Base-by-base conservation (phyloP, 2,329 filamentous ascomycete species). In the Alternaria dauci region DNA sequence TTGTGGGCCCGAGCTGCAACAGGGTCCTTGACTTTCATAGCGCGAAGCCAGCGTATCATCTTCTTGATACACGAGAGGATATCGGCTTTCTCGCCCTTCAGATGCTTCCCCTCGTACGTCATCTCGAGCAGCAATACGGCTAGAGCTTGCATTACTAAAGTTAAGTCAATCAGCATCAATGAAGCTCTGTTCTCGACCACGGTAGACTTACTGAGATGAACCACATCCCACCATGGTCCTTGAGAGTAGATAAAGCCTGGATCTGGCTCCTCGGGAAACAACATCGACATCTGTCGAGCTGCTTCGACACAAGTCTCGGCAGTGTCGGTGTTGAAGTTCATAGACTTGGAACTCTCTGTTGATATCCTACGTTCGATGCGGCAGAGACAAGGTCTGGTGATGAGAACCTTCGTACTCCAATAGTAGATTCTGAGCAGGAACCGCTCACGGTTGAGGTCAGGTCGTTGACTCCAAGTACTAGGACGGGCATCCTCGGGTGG, bases 211-310 rank as follows among this genome's bases (percentile, higher is more conserved):
- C 70, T 62, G 12, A 75, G 71, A 54, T 81, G 79, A 14, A 80
- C 60, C 1, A 78, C 52, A n/a, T 71, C 77, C 78, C 79, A 81
- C 80, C 79, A 81, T 5, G 80, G 79, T 5, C 67, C 72, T 8
- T 66, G 69, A 18, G 61, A 47, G 54, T 79, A 79, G 2, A 73
- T 58, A 8, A 69, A 71, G 0, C 72, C 44, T 1, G 69, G 51
- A 47, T 75, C 69, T 4, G 72, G 64, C 26, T 67, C 16, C 8
- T 72, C 66, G 5, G 78, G 79, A 6, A 81, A 69, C 8, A 81
- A 39, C 4, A 67, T 66, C 2, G 74, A 46, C 58, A 81, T 62
- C 7, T 61, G 61, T 51, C 67, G 65, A 12, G 79, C 79, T 26
- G 79, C 71, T 1, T 71, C 61, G 9, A 81, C 68, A 55, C 79